A percentile compares a stretch with the other conserved stretches of the same genome.
Evolutionary conservation across 805 yeast genomes (phyloP).

Genomic region (Yarrowia osloensis): DNA sequence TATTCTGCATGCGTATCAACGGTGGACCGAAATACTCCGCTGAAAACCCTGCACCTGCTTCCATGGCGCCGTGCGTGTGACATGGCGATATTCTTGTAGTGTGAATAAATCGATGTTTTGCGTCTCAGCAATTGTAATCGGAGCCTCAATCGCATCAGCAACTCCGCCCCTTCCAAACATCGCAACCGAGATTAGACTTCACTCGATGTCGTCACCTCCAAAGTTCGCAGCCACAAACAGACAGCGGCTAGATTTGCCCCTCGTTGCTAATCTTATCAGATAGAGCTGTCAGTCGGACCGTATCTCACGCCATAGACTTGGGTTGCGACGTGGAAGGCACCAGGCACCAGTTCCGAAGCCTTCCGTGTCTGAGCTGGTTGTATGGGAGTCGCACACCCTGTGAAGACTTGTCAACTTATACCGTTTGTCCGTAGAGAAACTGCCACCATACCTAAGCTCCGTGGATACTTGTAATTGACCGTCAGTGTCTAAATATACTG

Average conservation of each 20-base stretch:
- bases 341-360: background rate
- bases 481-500: no score
- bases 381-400: no score
- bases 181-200: background rate
- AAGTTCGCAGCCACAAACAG: conserved; percentile 8
- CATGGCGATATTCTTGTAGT: no score
- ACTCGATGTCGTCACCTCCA: background rate
- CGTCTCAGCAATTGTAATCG: background rate
- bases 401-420: no score
- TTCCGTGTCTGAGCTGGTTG: background rate
- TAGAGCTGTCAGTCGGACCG: conserved; percentile 3
- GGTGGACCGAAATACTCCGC: background rate
- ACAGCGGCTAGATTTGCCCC: conserved; percentile 10
- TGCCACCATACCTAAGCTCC: no score
- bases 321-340: background rate
- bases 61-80: background rate
- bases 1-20: background rate
- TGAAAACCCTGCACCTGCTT: background rate
- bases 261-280: conserved; percentile 5
- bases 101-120: no score
- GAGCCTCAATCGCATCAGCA: background rate
- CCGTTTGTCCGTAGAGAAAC: no score
- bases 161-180: background rate
- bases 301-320: background rate
- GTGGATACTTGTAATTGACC: no score